Percentiles rank a stretch among this genome's conserved stretches.
Conservation (phyloP, 2,329 filamentous ascomycete species). For the Ceratocystis papillata region DNA sequence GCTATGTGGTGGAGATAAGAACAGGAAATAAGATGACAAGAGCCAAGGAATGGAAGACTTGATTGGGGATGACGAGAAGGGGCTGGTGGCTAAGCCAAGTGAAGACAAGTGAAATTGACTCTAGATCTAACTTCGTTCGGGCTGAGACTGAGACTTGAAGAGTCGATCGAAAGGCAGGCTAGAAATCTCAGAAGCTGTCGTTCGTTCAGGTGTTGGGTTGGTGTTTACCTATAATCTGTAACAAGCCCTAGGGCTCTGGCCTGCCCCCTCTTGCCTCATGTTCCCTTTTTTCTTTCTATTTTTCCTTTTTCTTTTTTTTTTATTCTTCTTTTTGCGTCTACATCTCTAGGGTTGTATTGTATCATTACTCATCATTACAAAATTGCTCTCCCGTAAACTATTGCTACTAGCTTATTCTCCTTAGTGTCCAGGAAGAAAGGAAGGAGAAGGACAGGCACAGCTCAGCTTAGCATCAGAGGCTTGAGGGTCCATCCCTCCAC, state of each 20-base stretch:
- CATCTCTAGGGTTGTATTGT: not conserved
- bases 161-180: not conserved
- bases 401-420: too few species aligned
- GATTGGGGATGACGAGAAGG: not conserved
- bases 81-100: too few species aligned
- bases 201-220: not conserved
- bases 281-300: not conserved
- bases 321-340: not conserved
- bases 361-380: too few species aligned
- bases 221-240: too few species aligned
- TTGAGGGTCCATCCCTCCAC: too few species aligned
- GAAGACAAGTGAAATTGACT: too few species aligned
- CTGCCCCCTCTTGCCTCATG: not conserved
- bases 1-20: not conserved
- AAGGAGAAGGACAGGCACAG: too few species aligned
- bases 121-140: not conserved
- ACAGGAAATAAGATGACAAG: not conserved
- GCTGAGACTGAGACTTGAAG: not conserved
- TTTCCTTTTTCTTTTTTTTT: not conserved
- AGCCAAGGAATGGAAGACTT: not conserved
- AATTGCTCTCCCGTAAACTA: too few species aligned
- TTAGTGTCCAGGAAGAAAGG: too few species aligned
- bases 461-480: too few species aligned
- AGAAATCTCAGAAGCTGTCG: not conserved
- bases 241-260: too few species aligned